Conservation (phyloP, 202 grass and related monocot genomes). For the Schoenoplectus triqueter region DNA sequence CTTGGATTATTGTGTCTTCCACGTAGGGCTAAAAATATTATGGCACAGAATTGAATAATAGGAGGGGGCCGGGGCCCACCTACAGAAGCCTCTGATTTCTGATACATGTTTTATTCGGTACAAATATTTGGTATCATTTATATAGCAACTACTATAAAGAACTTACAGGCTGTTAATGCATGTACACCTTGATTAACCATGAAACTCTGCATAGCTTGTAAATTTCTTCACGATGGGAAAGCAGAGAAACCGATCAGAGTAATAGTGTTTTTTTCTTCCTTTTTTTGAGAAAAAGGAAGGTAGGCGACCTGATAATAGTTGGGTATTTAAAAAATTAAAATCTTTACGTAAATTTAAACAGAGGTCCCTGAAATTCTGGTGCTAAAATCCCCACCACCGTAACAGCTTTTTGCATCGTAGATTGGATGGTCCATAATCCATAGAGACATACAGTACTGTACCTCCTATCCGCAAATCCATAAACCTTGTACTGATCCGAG, state of each 20-base stretch:
- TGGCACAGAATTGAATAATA: constrained; percentile 13
- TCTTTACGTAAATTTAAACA: no score
- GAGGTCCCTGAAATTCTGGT: no score
- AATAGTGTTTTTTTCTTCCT: no score
- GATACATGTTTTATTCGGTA: constrained; percentile 27
- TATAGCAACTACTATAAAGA: constrained; percentile 4
- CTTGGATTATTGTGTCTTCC: neutral
- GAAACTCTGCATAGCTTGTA: neutral
- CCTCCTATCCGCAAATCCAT: no score
- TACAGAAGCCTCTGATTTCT: constrained; percentile 20
- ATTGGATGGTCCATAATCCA: no score
- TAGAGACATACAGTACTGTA: no score
- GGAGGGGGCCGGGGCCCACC: neutral
- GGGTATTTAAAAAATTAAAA: no score
- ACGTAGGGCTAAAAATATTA: neutral
- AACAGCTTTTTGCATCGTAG: no score
- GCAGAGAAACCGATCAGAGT: neutral
- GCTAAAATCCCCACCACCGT: no score
- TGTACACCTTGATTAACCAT: neutral
- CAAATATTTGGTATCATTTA: constrained; percentile 15
- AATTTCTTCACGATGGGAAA: neutral
- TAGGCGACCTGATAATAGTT: no score
- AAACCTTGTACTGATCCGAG: no score
- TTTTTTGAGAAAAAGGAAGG: no score
- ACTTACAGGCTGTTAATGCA: constrained; percentile 12